Evolutionary conservation across 176 grass and related monocot genomes (phyloP).

Genomic region (Luzula sylvatica): DNA sequence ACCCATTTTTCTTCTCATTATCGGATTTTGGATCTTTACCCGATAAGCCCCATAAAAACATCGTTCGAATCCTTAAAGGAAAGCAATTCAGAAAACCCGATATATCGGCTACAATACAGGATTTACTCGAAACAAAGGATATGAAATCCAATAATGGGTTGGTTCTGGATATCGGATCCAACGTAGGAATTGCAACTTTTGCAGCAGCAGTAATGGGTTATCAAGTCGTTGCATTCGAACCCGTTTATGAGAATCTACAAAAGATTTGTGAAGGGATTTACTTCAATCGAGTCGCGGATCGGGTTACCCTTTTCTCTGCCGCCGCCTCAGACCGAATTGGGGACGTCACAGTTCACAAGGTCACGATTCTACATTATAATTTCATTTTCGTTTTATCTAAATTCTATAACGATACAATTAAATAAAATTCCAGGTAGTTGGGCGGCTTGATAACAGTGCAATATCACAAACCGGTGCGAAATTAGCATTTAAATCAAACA

Average conservation of each 20-base stretch:
- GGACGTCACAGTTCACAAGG: slow-evolving; percentile 43
- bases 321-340: slow-evolving; percentile 66
- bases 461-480: slow-evolving; percentile 93
- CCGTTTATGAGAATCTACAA: slow-evolving; percentile 69
- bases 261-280: slow-evolving; percentile 73
- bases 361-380: not conserved
- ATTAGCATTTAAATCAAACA: slow-evolving; percentile 74
- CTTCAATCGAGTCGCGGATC: slow-evolving; percentile 51
- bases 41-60: slow-evolving; percentile 71
- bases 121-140: slow-evolving; percentile 35
- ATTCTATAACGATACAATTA: not conserved
- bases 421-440: slow-evolving; percentile 49
- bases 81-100: slow-evolving; percentile 82
- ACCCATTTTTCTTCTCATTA: slow-evolving; percentile 77
- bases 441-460: slow-evolving; percentile 88
- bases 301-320: slow-evolving; percentile 33
- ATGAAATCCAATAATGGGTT: slow-evolving; percentile 19
- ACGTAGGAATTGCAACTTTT: slow-evolving; percentile 85
- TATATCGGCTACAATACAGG: slow-evolving; percentile 64
- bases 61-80: slow-evolving; percentile 61
- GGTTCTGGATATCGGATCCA: slow-evolving; percentile 80
- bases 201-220: slow-evolving; percentile 79
- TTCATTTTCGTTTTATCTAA: not conserved
- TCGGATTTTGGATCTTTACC: slow-evolving; percentile 68
- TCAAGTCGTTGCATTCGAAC: slow-evolving; percentile 77